Conservation (phyloP, 805 yeast genomes). For the Wickerhamomyces sydowiorum region DNA sequence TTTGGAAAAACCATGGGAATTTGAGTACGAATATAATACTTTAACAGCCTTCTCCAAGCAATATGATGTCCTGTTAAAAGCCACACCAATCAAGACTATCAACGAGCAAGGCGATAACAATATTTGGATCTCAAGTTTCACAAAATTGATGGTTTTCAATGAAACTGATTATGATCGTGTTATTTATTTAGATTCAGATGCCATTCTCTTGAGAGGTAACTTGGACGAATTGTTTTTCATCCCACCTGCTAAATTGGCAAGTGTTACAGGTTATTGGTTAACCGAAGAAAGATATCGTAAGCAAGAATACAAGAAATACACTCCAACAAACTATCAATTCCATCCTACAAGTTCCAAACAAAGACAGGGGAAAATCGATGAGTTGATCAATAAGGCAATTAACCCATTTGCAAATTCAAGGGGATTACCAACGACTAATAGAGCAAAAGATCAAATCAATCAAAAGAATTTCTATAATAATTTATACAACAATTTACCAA, state of each 20-base stretch:
- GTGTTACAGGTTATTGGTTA: conserved; percentile 24
- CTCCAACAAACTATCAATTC: not conserved
- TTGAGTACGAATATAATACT: not conserved
- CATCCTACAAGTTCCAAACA: conserved; percentile 1
- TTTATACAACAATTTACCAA: conserved; percentile 21
- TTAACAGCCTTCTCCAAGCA: conserved; percentile 1
- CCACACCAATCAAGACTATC: not conserved
- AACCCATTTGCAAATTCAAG: not conserved
- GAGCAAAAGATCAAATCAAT: not conserved
- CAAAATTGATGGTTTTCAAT: conserved; percentile 38
- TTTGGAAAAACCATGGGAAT: not conserved
- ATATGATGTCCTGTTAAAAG: conserved; percentile 4
- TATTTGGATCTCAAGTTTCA: conserved; percentile 37
- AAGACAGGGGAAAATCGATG: not conserved
- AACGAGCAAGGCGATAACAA: conserved; percentile 5
- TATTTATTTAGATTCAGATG: conserved; percentile 42
- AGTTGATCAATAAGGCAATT: not conserved
- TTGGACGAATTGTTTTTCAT: conserved; percentile 32
- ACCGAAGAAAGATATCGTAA: conserved; percentile 8
- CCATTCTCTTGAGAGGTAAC: conserved; percentile 25
- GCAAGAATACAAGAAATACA: conserved; percentile 1
- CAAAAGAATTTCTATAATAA: conserved; percentile 3
- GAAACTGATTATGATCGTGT: conserved; percentile 34
- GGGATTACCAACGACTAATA: not conserved
- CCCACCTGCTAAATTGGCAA: conserved; percentile 25